Base-by-base conservation (phyloP, 345 rosid species). In the Luvunga scandens region DNA sequence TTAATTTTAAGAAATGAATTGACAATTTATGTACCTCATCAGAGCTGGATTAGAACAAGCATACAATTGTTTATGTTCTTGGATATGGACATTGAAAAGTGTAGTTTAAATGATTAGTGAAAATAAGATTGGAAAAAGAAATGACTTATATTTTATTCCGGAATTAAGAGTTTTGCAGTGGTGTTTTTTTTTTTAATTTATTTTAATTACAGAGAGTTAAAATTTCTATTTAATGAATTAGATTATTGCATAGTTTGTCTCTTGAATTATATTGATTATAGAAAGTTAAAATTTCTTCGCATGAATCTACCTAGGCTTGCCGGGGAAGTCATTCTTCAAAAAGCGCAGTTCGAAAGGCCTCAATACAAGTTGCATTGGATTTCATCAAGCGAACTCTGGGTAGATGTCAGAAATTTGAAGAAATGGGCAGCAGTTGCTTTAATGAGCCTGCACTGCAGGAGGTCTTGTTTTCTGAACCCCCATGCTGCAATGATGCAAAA, bases 391-490 rank as follows among this genome's bases (percentile, higher is more conserved):
- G 95, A 55, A 90, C 98, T 48, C 88, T 96, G 75, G 87, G 81
- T 62, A 92, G 97, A 86, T 94, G 91, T 79, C 83, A 72, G 64
- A 91, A 83, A 79, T 92, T 87, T 39, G 98, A 96, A 90, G 93
- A 87, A 39, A 90, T 87, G 8, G 98, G 98, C 77, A 85, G 67
- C 81, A 89, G 94, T 84, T 88, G 98, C 88, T 96, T 96, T 74
- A 78, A 85, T 30, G 98, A 94, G 74, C 89, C 97, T 22, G 86
- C 89, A 13, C 83, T 92, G 69, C 94, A 89, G 81, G 94, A 91
- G 78, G 83, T 87, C 77, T 77, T 95, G 87, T 92, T 93, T 78
- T 81, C 93, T 36, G 84, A 88, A 6, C 88, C 92, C 61, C 70
- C 90, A 48, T 78, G 84, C 86, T 86, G 90, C 84, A 91, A 82